These are phyloP conservation scores for Tetratostichococcus sp. DNA, from an alignment of 139 green algal genomes.

Conservation along the genomic window DNA sequence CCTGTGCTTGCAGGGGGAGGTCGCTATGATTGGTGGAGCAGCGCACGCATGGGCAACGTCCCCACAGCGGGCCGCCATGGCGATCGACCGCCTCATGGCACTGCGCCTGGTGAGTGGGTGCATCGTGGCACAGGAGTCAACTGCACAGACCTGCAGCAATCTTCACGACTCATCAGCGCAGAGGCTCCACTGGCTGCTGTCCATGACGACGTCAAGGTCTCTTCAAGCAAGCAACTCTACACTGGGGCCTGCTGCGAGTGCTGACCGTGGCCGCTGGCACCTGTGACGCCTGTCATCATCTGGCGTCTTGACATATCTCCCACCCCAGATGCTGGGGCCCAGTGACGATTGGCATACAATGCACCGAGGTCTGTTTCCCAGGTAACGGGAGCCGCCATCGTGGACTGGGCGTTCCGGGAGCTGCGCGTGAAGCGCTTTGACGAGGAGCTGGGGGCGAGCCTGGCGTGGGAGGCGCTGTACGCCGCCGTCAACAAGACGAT, in stretches of 20 bases:
- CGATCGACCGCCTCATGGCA: constrained; percentile 58
- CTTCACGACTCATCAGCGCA: too few species aligned
- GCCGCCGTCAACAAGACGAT: constrained; percentile 41
- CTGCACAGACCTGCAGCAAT: too few species aligned
- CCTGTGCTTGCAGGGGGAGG: constrained; percentile 37
- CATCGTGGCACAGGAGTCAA: too few species aligned
- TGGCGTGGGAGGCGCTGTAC: constrained; percentile 40
- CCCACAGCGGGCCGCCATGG: constrained; percentile 49
- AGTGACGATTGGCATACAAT: too few species aligned
- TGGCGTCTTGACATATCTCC: too few species aligned
- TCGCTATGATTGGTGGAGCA: constrained; percentile 25
- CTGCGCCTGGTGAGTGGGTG: constrained; percentile 36
- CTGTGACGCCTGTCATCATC: too few species aligned
- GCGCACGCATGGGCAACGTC: constrained; percentile 24
- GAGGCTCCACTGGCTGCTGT: too few species aligned
- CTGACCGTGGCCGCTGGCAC: too few species aligned
- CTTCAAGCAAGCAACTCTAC: not conserved
- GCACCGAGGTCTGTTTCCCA: too few species aligned
- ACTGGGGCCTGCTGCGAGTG: too few species aligned
- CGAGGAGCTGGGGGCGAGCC: constrained; percentile 25
- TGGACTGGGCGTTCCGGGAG: constrained; percentile 36
- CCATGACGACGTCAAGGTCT: too few species aligned
- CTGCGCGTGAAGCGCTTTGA: constrained; percentile 14
- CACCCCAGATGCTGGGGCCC: not conserved
- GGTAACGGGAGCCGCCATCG: constrained; percentile 13